phyloP scores from a whole-genome alignment of 768 basidiomycete genomes.

The Dioszegia hungarica region DNA sequence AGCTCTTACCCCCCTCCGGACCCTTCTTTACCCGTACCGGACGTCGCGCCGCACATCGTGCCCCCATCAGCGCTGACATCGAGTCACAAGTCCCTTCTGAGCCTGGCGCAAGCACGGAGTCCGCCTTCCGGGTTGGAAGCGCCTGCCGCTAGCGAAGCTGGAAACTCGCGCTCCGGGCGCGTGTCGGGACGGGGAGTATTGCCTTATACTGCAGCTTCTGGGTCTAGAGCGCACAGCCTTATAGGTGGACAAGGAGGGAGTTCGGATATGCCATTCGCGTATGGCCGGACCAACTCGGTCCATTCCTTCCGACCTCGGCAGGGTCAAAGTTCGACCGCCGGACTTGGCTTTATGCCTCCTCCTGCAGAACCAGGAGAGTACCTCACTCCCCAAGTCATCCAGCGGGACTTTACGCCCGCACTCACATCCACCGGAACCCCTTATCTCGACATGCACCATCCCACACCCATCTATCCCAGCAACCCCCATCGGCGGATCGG shows the following conservation, averaged over 20 bases:
- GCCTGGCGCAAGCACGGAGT: conserved; percentile 11
- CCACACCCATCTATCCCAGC: conserved; percentile 20
- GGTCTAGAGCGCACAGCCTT: conserved; percentile 30
- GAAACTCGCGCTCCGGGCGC: neutral
- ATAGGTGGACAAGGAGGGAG: neutral
- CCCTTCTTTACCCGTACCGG: conserved; percentile 27
- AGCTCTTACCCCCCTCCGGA: conserved; percentile 23
- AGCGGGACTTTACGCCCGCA: neutral
- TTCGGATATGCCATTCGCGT: neutral
- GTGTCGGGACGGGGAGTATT: neutral
- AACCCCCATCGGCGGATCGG: conserved; percentile 19
- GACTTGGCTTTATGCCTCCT: neutral
- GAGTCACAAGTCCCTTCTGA: conserved; percentile 36
- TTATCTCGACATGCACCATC: conserved; percentile 11
- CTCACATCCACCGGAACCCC: conserved; percentile 4
- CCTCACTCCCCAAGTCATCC: neutral
- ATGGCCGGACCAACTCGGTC: conserved; percentile 17
- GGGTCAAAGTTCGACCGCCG: neutral
- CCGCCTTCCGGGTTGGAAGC: neutral
- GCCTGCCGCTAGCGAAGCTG: neutral
- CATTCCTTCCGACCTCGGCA: conserved; percentile 22
- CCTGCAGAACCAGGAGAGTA: neutral
- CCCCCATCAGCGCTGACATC: conserved; percentile 31
- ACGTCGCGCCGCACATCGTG: conserved; percentile 32
- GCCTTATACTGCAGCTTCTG: conserved; percentile 1